Evolutionary conservation across 2,329 filamentous ascomycete genomes (phyloP), one percentile per base, ranked within the genome.

Genomic region (Chaetomiaceae sp.): DNA sequence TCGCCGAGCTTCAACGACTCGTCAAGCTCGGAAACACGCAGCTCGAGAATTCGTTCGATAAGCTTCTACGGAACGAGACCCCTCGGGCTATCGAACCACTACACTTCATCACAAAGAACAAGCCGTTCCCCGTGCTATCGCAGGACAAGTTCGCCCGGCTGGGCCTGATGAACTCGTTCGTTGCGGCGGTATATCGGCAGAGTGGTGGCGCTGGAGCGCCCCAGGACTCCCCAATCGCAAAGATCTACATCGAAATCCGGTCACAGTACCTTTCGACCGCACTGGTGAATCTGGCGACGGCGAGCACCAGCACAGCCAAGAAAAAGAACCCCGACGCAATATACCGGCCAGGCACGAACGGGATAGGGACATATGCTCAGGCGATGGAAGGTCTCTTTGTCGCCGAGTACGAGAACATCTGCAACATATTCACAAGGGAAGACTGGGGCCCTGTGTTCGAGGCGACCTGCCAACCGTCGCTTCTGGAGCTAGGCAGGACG

Each of bases 371-470:
- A 32, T 99, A 99, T 67, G 87, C 90, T 0, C 85, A 86, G 64
- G 89, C 87, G 0, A 83, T 99, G 71, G 90, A 96, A 67, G 88
- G 86, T 6, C 84, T 96, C 57, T 92, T 95, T 60, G 71, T 87
- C 23, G 84, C 91, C 10, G 94, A 99, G 69, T 90, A 95, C 69
- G 89, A 95, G 54, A 96, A 90, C 64, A 88, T 97, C 42, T 89
- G 86, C 65, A 86, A 83, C 57, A 83, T 99, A 53, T 99, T 97
- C 67, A 80, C 84, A 23, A 81, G 88, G 8, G 89, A 94, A 52
- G 89, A 96, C 65, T 95, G 90, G 85, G 85, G 85, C 0, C 75
- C 82, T 29, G 84, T 94, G 8, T 86, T 95, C 61, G 85, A 87
- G 62, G 77, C 84, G 14, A 91, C 91, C 2, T 94, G 89, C 66